Conservation (phyloP, 441 rosid species). For the Macaranga tanarius region DNA sequence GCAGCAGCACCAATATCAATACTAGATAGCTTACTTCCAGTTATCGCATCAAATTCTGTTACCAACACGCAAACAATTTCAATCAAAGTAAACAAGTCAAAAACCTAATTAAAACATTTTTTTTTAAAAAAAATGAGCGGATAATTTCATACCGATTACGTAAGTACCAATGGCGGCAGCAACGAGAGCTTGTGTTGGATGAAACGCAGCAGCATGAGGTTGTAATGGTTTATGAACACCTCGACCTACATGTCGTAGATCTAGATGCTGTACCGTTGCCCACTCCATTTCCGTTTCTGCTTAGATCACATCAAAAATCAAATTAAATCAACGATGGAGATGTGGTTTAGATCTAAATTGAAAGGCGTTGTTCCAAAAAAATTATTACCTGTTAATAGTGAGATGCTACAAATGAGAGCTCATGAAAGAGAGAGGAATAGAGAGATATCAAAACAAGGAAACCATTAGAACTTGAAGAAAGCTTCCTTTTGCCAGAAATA, state of each 20-base stretch:
- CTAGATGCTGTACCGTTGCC: conserved; percentile 96
- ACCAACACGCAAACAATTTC: not conserved
- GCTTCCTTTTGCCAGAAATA: no score
- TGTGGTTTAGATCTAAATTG: conserved; percentile 8
- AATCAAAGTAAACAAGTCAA: not conserved
- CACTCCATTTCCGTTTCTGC: conserved; percentile 69
- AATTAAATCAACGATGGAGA: not conserved
- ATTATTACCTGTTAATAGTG: not conserved
- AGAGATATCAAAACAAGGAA: not conserved
- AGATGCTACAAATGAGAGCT: not conserved
- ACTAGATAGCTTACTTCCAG: conserved; percentile 87
- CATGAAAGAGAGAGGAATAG: not conserved
- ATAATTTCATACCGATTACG: conserved; percentile 56
- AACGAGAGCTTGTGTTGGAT: conserved; percentile 76
- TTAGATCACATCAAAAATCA: not conserved
- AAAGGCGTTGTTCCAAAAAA: not conserved
- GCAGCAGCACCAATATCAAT: conserved; percentile 81
- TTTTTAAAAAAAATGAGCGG: no score
- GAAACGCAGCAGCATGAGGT: conserved; percentile 95
- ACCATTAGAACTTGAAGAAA: no score
- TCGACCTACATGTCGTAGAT: conserved; percentile 80
- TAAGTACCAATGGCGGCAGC: conserved; percentile 77
- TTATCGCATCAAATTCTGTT: conserved; percentile 88
- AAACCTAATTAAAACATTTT: not conserved
- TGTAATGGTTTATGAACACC: conserved; percentile 72